Evolutionary conservation across 202 grass and related monocot species (phyloP).

Genomic region (Hordeum pubiflorum): DNA sequence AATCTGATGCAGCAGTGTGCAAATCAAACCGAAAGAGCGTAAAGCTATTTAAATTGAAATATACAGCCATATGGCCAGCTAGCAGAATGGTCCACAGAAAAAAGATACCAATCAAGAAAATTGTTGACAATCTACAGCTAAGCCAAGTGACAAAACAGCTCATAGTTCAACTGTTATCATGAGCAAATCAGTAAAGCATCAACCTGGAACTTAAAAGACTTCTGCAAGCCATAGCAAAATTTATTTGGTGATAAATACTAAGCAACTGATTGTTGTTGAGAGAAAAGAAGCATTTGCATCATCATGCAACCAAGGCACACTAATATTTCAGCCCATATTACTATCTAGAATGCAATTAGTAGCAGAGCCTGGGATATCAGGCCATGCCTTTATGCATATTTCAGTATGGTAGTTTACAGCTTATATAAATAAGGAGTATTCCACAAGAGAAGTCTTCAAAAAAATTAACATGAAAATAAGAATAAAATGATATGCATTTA

Average conservation of each 20-base stretch:
- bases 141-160: constrained; percentile 5
- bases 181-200: not conserved
- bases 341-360: not conserved
- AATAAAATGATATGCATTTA: not conserved
- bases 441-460: not conserved
- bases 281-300: not conserved
- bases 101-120: not conserved
- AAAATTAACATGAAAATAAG: not conserved
- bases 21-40: too few species aligned
- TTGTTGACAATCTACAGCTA: not conserved
- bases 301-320: not conserved
- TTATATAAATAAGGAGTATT: not conserved
- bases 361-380: not conserved
- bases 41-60: too few species aligned
- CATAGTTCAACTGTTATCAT: constrained; percentile 1
- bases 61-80: not conserved
- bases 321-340: not conserved
- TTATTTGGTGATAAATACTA: not conserved
- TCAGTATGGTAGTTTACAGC: not conserved
- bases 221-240: not conserved
- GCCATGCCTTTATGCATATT: not conserved
- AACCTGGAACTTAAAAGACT: not conserved
- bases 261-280: not conserved
- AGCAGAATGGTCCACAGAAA: not conserved
- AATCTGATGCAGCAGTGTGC: too few species aligned